phyloP scores from a whole-genome alignment of 192 early-diverging fungal species.

The Oehlia diaphana region DNA sequence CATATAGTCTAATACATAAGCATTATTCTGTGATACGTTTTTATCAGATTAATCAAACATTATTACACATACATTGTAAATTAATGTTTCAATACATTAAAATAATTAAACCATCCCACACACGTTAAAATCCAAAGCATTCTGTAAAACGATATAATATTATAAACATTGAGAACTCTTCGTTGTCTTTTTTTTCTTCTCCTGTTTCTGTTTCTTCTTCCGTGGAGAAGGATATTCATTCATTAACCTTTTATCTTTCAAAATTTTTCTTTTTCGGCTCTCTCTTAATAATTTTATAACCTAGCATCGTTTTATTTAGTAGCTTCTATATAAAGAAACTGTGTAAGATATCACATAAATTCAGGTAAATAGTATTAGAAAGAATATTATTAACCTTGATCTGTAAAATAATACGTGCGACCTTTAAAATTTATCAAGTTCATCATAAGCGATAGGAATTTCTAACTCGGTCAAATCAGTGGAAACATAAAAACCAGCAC shows the following conservation, averaged over 20 bases:
- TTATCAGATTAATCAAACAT: no score
- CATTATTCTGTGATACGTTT: no score
- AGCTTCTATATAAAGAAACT: no score
- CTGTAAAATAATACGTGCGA: slow-evolving; percentile 12
- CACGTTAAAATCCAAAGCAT: not conserved
- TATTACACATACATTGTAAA: no score
- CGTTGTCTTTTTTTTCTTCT: no score
- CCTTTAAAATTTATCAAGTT: slow-evolving; percentile 16
- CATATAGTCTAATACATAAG: no score
- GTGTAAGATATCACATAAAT: no score
- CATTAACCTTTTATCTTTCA: not conserved
- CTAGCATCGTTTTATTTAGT: not conserved
- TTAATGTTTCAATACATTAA: no score
- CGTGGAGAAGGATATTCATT: not conserved
- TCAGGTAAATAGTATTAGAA: no score
- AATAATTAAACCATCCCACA: no score
- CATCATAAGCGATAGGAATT: slow-evolving; percentile 2
- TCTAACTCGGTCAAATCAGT: slow-evolving; percentile 5
- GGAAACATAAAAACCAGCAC: slow-evolving; percentile 10
- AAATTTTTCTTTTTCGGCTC: not conserved
- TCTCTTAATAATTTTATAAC: not conserved
- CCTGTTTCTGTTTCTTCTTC: no score
- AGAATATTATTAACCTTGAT: not conserved
- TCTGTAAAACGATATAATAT: not conserved
- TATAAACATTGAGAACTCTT: not conserved